Conservation (phyloP, 2,329 filamentous ascomycete genomes). For the Calonectria fujianensis region DNA sequence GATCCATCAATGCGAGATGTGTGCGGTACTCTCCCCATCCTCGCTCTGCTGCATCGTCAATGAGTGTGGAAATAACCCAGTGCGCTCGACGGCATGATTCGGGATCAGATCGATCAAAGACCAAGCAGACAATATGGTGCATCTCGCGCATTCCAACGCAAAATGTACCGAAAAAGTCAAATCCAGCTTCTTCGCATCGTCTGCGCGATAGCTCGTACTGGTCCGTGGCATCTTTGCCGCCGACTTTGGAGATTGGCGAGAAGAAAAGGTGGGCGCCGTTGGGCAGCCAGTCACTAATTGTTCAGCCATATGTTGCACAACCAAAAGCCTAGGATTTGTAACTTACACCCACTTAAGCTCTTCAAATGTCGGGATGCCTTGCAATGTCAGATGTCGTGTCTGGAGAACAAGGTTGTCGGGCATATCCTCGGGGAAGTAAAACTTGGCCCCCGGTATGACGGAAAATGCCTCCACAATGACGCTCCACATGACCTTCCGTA, state of each 20-base stretch:
- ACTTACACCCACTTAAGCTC: slow-evolving; percentile 52
- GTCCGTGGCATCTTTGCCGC: slow-evolving; percentile 34
- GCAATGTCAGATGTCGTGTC: slow-evolving; percentile 43
- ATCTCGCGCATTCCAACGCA: slow-evolving; percentile 37
- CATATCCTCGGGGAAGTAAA: slow-evolving; percentile 48
- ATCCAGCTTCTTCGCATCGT: slow-evolving; percentile 46
- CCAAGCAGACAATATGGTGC: slow-evolving; percentile 68
- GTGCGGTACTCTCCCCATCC: slow-evolving; percentile 69
- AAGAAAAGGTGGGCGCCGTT: slow-evolving; percentile 51
- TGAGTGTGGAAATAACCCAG: slow-evolving; percentile 59
- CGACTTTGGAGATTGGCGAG: slow-evolving; percentile 49
- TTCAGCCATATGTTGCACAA: background rate
- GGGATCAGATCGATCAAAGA: slow-evolving; percentile 67
- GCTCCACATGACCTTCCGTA: slow-evolving; percentile 45
- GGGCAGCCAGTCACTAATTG: slow-evolving; percentile 39
- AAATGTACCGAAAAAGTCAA: slow-evolving; percentile 50
- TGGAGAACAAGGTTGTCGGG: slow-evolving; percentile 41
- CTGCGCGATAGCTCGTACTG: slow-evolving; percentile 40
- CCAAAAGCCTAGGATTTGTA: rapidly evolving
- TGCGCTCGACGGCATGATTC: slow-evolving; percentile 59
- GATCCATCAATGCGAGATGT: slow-evolving; percentile 67
- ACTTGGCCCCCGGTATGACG: slow-evolving; percentile 47
- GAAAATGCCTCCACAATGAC: slow-evolving; percentile 46
- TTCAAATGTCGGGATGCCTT: slow-evolving; percentile 44
- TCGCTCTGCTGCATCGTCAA: slow-evolving; percentile 62